Evolutionary conservation across 2,329 filamentous ascomycete species (phyloP), one percentile per base, ranked within the genome.

Genomic region (Penicillium sp.): DNA sequence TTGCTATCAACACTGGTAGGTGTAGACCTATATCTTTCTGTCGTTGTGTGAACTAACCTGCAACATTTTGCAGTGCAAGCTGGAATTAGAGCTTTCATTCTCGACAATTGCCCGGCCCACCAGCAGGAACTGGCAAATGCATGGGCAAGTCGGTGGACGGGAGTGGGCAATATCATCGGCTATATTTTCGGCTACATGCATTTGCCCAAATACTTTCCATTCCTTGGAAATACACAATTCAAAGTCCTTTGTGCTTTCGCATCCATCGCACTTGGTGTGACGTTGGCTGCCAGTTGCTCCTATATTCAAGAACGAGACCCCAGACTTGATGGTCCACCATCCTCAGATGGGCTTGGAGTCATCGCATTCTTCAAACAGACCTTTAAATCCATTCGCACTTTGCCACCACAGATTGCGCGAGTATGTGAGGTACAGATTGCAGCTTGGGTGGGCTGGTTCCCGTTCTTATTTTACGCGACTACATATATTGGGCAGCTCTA

Each of bases 391-490:
- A 89, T 96, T 60, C 85, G 82, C 65, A 83, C 86, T 37, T 80
- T 97, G 6, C 92, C 93, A 1, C 87, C 87, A 0, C 92, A 96
- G 73, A 91, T 94, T 61, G 83, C 83, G 59, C 87, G 85, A 60
- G 90, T 97, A 35, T 97, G 92, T 69, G 78, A 86, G 61, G 88
- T 92, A 0, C 89, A 94, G 70, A 85, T 93, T 64, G 92, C 87
- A 57, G 90, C 91, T 5, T 97, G 92, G 92, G 87, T 97, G 54
- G 93, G 91, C 50, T 97, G 93, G 85, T 97, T 97, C 67, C 92
- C 92, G 1, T 92, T 96, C 72, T 81, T 97, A 2, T 97, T 96
- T 76, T 97, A 97, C 77, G 91, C 91, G 5, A 96, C 92, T 1
- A 95, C 91, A 18, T 97, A 94, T 72, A 89, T 97, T 63, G 92